These are phyloP conservation scores for Serendipita sp. DNA, from an alignment of 768 basidiomycete genomes.

Conservation along the genomic window DNA sequence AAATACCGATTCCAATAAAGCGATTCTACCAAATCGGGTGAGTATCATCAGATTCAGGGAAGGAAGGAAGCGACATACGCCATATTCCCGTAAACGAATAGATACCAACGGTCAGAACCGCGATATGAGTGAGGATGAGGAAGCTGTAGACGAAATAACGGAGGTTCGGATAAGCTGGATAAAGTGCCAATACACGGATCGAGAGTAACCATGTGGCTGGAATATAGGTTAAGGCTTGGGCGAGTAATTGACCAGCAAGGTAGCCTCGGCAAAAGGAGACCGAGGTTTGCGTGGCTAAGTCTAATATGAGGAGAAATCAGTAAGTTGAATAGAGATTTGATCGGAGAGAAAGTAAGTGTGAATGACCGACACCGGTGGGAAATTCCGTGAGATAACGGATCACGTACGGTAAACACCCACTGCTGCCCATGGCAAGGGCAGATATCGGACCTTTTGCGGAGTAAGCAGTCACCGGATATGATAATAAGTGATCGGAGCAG, in stretches of 20 bases:
- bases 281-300: not conserved
- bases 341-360: not conserved
- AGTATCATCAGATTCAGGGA: not conserved
- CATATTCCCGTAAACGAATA: not conserved
- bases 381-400: not conserved
- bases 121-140: not conserved
- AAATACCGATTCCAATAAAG: not conserved
- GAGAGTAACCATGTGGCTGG: not conserved
- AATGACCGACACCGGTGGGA: not conserved
- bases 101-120: not conserved
- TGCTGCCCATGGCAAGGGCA: not conserved
- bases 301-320: not conserved
- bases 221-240: not conserved
- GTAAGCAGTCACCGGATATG: not conserved
- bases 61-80: not conserved
- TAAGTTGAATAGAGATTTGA: not conserved
- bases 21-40: not conserved
- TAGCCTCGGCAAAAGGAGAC: not conserved
- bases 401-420: not conserved
- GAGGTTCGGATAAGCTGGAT: not conserved
- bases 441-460: not conserved
- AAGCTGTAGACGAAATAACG: not conserved
- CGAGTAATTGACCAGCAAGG: not conserved
- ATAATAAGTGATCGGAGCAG: too few relatives aligned
- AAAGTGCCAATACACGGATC: not conserved